A percentile compares a stretch with the other conserved stretches of the same genome.
Conservation (phyloP, 768 basidiomycete genomes). For the Lactarius deliciosus region DNA sequence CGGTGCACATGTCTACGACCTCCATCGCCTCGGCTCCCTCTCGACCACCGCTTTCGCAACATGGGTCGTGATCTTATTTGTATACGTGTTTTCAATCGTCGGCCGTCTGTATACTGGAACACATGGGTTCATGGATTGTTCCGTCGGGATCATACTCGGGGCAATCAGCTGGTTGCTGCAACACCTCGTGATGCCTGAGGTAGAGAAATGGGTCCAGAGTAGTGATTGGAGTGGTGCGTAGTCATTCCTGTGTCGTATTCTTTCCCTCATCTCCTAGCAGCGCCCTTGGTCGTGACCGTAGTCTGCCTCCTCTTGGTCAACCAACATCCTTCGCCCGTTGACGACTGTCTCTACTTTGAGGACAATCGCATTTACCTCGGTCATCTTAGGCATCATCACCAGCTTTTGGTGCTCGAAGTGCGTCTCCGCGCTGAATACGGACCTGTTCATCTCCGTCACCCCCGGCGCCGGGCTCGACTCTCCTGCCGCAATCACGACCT, state of each 20-base stretch:
- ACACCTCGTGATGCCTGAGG: slow-evolving; percentile 35
- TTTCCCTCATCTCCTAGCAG: slow-evolving; percentile 33
- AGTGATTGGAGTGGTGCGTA: slow-evolving; percentile 41
- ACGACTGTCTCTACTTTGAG: slow-evolving; percentile 97
- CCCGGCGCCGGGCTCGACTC: slow-evolving; percentile 54
- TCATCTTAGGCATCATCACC: slow-evolving; percentile 72
- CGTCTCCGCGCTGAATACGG: slow-evolving; percentile 38
- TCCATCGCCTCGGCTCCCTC: slow-evolving; percentile 41
- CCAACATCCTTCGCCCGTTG: slow-evolving; percentile 90
- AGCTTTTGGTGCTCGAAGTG: slow-evolving; percentile 62
- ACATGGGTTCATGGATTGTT: slow-evolving; percentile 83
- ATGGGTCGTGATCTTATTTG: slow-evolving; percentile 46
- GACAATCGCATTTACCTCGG: slow-evolving; percentile 93
- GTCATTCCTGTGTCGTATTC: not conserved
- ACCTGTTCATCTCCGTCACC: slow-evolving; percentile 35
- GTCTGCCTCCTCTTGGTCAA: slow-evolving; percentile 73
- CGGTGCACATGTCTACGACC: slow-evolving; percentile 55
- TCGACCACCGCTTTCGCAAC: slow-evolving; percentile 45
- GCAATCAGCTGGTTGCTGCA: slow-evolving; percentile 64
- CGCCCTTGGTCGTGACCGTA: slow-evolving; percentile 60
- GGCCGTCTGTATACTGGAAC: slow-evolving; percentile 85
- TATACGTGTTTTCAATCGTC: slow-evolving; percentile 70
- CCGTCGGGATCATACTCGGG: slow-evolving; percentile 61
- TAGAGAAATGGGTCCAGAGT: slow-evolving; percentile 46
- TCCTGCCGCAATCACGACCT: slow-evolving; percentile 37